A percentile compares a stretch with the other conserved stretches of the same genome.
phyloP scores from a whole-genome alignment of 345 rosid genomes.

The Sapria himalayana region DNA sequence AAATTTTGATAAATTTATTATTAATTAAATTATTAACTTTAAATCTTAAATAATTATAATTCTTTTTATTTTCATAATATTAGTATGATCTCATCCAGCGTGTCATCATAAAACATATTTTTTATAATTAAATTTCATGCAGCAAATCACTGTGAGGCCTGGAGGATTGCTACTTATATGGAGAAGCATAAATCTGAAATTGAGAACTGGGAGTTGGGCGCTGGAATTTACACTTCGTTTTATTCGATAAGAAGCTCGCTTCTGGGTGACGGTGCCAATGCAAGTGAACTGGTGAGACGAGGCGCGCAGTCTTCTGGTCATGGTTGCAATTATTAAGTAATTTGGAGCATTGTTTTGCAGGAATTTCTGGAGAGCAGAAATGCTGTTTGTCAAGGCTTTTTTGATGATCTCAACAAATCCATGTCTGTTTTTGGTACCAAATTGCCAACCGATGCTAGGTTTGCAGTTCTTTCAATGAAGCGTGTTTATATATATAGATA shows the following conservation, averaged over 20 bases:
- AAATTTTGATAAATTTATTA: too few species aligned
- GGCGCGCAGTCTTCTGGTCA: not conserved
- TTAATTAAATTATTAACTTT: too few species aligned
- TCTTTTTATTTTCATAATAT: too few species aligned
- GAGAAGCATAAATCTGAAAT: slow-evolving; percentile 83
- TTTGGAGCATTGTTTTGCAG: slow-evolving; percentile 20
- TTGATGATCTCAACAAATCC: slow-evolving; percentile 42
- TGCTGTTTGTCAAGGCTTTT: slow-evolving; percentile 38
- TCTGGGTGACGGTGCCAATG: slow-evolving; percentile 25
- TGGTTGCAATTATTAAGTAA: not conserved
- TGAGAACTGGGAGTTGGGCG: slow-evolving; percentile 93
- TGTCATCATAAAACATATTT: slow-evolving; percentile 1
- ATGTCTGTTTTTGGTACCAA: slow-evolving; percentile 43
- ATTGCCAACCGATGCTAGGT: slow-evolving; percentile 66
- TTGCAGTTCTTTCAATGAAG: too few species aligned
- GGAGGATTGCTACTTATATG: slow-evolving; percentile 64
- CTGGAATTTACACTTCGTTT: slow-evolving; percentile 62
- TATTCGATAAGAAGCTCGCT: slow-evolving; percentile 46
- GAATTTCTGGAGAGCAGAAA: slow-evolving; percentile 47
- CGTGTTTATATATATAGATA: too few species aligned
- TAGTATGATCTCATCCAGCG: too few species aligned
- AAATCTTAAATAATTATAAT: too few species aligned
- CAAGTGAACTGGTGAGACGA: slow-evolving; percentile 35
- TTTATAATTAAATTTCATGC: slow-evolving; percentile 13
- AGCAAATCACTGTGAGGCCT: slow-evolving; percentile 55